phyloP scores from a whole-genome alignment of 208 protist genomes.

The Herpetomonas tarakana region DNA sequence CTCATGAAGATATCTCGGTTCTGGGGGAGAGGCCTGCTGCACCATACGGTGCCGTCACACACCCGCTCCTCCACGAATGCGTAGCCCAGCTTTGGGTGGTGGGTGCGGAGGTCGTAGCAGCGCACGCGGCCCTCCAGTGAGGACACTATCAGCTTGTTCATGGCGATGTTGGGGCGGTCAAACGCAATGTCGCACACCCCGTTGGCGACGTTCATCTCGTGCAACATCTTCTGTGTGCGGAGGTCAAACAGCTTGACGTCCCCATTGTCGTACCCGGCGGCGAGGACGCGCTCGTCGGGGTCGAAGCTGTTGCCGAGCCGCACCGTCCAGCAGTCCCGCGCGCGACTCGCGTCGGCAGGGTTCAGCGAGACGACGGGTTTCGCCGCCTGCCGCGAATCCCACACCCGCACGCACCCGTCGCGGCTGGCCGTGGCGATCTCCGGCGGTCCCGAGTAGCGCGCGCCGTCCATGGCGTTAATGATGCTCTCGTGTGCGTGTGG shows the following conservation, averaged over 20 bases:
- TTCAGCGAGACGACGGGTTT: constrained; percentile 83
- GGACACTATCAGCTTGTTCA: constrained; percentile 93
- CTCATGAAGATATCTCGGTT: constrained; percentile 91
- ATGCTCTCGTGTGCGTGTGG: constrained; percentile 90
- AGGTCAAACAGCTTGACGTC: constrained; percentile 96
- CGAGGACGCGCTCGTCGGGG: constrained; percentile 87
- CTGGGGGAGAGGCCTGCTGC: constrained; percentile 80
- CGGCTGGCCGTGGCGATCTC: constrained; percentile 87
- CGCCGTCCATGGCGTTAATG: constrained; percentile 94
- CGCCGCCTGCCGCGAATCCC: constrained; percentile 88
- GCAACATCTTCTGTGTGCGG: constrained; percentile 82
- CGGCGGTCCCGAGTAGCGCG: constrained; percentile 73
- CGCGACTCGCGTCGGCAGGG: constrained; percentile 50
- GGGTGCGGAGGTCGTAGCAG: constrained; percentile 88
- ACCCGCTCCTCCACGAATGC: constrained; percentile 85
- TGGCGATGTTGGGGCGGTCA: constrained; percentile 89
- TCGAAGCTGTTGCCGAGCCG: constrained; percentile 90
- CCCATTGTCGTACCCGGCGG: constrained; percentile 94
- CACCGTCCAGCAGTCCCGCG: constrained; percentile 93
- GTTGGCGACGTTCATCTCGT: constrained; percentile 93
- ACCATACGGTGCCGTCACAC: constrained; percentile 86
- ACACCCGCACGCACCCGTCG: constrained; percentile 92
- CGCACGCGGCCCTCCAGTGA: constrained; percentile 84
- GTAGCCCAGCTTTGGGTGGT: constrained; percentile 84
- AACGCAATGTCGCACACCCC: constrained; percentile 92